Evolutionary conservation across 257 asterid species (phyloP).

Genomic region (Gentiana macrophylla): DNA sequence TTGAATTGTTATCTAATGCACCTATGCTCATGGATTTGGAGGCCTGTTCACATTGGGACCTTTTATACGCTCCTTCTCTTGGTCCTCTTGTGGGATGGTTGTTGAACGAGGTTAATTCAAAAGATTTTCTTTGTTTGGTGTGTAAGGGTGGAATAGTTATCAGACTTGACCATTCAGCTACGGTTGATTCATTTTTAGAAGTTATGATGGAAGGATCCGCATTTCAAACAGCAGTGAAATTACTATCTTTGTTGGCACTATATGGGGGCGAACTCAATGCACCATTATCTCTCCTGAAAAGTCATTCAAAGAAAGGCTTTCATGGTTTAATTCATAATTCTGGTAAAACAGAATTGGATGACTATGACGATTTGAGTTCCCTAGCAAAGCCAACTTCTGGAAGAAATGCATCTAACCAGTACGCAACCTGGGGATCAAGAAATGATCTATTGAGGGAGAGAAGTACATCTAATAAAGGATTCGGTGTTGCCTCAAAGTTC

Average conservation of each 20-base stretch:
- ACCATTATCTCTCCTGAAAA: conserved; percentile 69
- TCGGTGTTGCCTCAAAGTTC: conserved; percentile 44
- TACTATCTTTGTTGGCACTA: conserved; percentile 58
- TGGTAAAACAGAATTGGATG: conserved; percentile 24
- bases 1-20: conserved; percentile 56
- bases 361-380: conserved; percentile 15
- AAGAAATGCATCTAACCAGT: conserved; percentile 12
- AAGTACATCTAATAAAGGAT: conserved; percentile 21
- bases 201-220: conserved; percentile 53
- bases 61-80: conserved; percentile 70
- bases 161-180: conserved; percentile 73
- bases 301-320: conserved; percentile 64
- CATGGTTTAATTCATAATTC: conserved; percentile 42
- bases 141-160: conserved; percentile 72
- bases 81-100: conserved; percentile 85
- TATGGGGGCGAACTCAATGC: conserved; percentile 79
- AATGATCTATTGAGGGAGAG: conserved; percentile 20
- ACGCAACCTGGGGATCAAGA: conserved; percentile 14
- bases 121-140: conserved; percentile 68
- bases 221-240: conserved; percentile 63
- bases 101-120: conserved; percentile 58
- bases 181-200: conserved; percentile 56
- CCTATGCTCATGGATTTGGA: conserved; percentile 81
- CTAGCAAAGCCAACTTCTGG: conserved; percentile 18
- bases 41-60: conserved; percentile 91